Evolutionary conservation across 148 eudicot species (phyloP).

Genomic region (Chenopodium album): DNA sequence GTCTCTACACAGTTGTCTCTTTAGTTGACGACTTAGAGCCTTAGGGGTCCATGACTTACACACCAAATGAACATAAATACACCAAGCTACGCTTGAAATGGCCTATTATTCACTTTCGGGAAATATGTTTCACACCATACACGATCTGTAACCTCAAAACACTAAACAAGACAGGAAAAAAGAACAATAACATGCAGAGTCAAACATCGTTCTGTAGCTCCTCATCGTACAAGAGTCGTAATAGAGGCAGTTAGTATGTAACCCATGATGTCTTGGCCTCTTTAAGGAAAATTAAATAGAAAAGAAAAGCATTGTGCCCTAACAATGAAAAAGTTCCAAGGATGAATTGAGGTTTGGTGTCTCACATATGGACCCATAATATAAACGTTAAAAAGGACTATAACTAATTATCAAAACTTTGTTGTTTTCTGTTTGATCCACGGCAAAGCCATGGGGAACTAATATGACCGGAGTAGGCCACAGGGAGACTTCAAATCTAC

Average conservation of each 20-base stretch:
- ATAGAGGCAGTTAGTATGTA: background rate
- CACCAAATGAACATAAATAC: background rate
- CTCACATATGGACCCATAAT: conserved; percentile 15
- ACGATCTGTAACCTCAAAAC: background rate
- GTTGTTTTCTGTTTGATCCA: conserved; percentile 11
- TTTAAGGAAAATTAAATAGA: background rate
- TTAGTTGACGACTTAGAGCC: background rate
- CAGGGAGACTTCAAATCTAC: background rate
- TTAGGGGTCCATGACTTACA: background rate
- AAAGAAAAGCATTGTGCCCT: conserved; percentile 1
- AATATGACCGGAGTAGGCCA: conserved; percentile 17
- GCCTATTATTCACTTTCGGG: no score
- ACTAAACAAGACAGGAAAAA: background rate
- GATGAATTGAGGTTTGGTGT: background rate
- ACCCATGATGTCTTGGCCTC: background rate
- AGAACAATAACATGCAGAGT: background rate
- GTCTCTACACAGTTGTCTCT: background rate
- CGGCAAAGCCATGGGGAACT: conserved; percentile 29
- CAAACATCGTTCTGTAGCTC: no score
- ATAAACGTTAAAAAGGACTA: background rate
- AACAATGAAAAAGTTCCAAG: conserved; percentile 3
- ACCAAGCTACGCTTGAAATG: background rate
- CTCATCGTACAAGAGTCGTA: background rate
- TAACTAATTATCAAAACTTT: conserved; percentile 4
- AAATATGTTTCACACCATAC: background rate